Evolutionary conservation across 495 filamentous ascomycete genomes (phyloP).

Genomic region (Geoglossum glabrum): DNA sequence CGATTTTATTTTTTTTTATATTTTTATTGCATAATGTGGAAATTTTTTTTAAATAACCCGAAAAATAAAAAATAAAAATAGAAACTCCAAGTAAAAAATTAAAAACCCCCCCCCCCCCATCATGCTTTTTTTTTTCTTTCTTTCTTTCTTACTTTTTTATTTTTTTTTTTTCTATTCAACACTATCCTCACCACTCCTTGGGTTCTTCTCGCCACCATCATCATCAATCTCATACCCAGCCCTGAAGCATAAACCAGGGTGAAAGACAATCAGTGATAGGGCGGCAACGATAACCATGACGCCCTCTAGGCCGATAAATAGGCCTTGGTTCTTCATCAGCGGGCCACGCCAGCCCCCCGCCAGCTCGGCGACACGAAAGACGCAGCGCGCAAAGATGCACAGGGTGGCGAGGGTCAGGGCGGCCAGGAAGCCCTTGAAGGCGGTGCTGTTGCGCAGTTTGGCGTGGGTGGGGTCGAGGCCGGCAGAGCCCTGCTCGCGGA

Average conservation of each 20-base stretch:
- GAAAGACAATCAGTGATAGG: not conserved
- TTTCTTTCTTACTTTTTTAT: no score
- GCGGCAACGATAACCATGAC: slow-evolving; percentile 2
- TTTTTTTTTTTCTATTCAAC: no score
- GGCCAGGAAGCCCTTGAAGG: slow-evolving; percentile 3
- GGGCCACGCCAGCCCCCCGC: slow-evolving; percentile 35
- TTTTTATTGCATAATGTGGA: no score
- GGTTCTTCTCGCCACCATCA: not conserved
- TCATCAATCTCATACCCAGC: not conserved
- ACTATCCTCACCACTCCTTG: not conserved
- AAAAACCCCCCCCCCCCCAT: no score
- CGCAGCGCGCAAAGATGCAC: slow-evolving; percentile 38
- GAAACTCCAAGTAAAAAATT: no score
- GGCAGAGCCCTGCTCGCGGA: not conserved
- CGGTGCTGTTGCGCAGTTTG: not conserved
- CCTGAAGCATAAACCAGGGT: not conserved
- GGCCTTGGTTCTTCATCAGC: slow-evolving; percentile 36
- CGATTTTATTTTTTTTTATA: no score
- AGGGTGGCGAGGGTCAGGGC: slow-evolving; percentile 28
- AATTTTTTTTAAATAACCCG: no score
- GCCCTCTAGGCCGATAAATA: slow-evolving; percentile 53
- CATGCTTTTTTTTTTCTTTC: no score
- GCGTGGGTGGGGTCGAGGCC: not conserved
- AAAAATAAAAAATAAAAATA: no score
- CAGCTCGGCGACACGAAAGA: slow-evolving; percentile 47